Base-by-base conservation (phyloP, 352 stramenopile genomes). In the Globisporangium cederbergense region DNA sequence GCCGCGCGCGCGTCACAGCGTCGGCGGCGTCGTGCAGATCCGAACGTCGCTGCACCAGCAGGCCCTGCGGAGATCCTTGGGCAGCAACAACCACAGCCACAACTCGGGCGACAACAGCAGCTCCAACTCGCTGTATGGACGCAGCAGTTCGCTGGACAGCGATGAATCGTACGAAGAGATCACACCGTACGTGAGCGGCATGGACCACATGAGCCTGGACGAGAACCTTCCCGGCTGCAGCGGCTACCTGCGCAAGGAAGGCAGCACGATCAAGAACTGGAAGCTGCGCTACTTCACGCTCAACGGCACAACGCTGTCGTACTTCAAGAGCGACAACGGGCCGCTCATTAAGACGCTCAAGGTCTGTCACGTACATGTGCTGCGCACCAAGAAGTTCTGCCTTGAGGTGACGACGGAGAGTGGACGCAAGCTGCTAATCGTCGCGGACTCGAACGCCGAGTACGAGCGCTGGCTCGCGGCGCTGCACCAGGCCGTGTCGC, bases 261-360 rank as follows among this genome's bases (percentile, higher is more conserved):
- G 86, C 36, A 83, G 86, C 43, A 88, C 81, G 1, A 77, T 95
- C 60, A 91, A 90, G 68, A 91, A 78, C 60, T 95, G 86, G 86
- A 95, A 95, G 64, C 74, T 78, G 16, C 81, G 86, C 8, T 95
- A 89, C 56, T 95, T 95, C 67, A 92, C 81, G 1, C 70, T 95
- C 13, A 83, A 89, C 34, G 82, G 83, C 7, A 77, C 81, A 45
- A 84, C 76, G n/a, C 65, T 95, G 58, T 88, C 82, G 53, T 95
- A 95, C 70, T 95, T 89, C 58, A 90, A 93, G 67, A 95, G 83
- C 49, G 83, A 90, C 67, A 88, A 87, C 32, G 86, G 84, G 0
- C 75, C 82, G 4, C 68, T 92, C 11, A 65, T 93, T 49, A 75
- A 78, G 43, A 88, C 74, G 63, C 75, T 86, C 36, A 86, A 78